Conservation (phyloP, 2,329 filamentous ascomycete genomes). For the Stemphylium beticola region DNA sequence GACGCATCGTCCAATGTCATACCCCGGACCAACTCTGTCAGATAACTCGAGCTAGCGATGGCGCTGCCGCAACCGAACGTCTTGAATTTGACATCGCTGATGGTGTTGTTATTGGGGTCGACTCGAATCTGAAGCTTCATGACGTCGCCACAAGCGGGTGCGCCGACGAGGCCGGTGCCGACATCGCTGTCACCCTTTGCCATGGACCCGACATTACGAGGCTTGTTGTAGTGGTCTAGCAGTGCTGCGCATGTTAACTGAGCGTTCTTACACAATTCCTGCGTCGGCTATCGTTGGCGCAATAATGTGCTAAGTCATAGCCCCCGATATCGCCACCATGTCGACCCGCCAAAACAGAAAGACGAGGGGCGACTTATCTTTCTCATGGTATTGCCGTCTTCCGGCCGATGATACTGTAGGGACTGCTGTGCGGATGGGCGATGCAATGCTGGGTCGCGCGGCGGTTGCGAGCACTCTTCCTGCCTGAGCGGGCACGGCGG, state of each 20-base stretch:
- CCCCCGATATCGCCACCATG: slow-evolving; percentile 19
- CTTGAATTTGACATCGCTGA: slow-evolving; percentile 97
- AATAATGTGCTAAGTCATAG: slow-evolving; percentile 11
- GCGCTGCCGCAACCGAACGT: slow-evolving; percentile 94
- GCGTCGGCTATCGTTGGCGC: neutral
- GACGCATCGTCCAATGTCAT: slow-evolving; percentile 96
- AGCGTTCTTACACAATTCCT: slow-evolving; percentile 17
- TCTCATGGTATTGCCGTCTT: slow-evolving; percentile 67
- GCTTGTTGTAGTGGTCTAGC: slow-evolving; percentile 82
- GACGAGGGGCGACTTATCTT: slow-evolving; percentile 58
- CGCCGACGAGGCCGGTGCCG: slow-evolving; percentile 87
- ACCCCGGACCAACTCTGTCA: slow-evolving; percentile 92
- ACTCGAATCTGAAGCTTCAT: slow-evolving; percentile 96
- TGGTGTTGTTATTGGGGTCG: slow-evolving; percentile 84
- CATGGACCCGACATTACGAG: slow-evolving; percentile 80
- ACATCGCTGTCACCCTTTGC: slow-evolving; percentile 81
- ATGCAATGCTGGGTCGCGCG: slow-evolving; percentile 57
- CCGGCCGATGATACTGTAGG: slow-evolving; percentile 49
- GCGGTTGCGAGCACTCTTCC: slow-evolving; percentile 58
- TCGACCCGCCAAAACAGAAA: neutral
- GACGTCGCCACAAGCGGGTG: slow-evolving; percentile 89
- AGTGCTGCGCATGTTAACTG: slow-evolving; percentile 55
- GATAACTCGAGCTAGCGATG: slow-evolving; percentile 91
- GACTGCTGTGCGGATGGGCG: slow-evolving; percentile 53
- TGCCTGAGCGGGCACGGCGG: slow-evolving; percentile 60